Conservation (phyloP, 1,139 yeast genomes). For the Kazachstania sp. region DNA sequence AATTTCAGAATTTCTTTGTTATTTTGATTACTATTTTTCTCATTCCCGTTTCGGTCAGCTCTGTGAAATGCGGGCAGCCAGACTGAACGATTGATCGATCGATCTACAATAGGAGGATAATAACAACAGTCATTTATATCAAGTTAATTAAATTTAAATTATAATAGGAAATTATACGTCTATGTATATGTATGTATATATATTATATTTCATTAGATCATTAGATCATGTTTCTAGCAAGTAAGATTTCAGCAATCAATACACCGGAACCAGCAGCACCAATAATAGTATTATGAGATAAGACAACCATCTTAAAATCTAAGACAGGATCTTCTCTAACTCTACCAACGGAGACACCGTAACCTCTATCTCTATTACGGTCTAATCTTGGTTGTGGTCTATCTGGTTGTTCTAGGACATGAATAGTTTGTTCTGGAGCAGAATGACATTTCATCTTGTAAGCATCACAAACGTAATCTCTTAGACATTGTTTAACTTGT, state of each 20-base stretch:
- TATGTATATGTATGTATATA: neutral
- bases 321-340: conserved; percentile 86
- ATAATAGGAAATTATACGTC: neutral
- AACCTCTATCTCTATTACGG: conserved; percentile 91
- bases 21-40: too few relatives aligned
- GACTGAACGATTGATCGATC: too few relatives aligned
- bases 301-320: conserved; percentile 90
- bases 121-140: too few relatives aligned
- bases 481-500: conserved; percentile 59
- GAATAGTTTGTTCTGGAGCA: conserved; percentile 88
- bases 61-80: too few relatives aligned
- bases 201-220: neutral
- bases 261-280: conserved; percentile 99
- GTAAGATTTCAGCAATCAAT: conserved; percentile 83
- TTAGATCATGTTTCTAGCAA: conserved; percentile 67
- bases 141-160: neutral
- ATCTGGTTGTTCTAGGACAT: conserved; percentile 80
- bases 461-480: conserved; percentile 81
- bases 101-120: too few relatives aligned
- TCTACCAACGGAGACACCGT: conserved; percentile 92
- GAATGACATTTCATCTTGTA: conserved; percentile 69
- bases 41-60: too few relatives aligned
- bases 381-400: conserved; percentile 98
- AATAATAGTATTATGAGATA: conserved; percentile 91
- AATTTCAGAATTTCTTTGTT: too few relatives aligned